Conservation (phyloP, 208 protist genomes). For the Acanthamoeba polyphaga region DNA sequence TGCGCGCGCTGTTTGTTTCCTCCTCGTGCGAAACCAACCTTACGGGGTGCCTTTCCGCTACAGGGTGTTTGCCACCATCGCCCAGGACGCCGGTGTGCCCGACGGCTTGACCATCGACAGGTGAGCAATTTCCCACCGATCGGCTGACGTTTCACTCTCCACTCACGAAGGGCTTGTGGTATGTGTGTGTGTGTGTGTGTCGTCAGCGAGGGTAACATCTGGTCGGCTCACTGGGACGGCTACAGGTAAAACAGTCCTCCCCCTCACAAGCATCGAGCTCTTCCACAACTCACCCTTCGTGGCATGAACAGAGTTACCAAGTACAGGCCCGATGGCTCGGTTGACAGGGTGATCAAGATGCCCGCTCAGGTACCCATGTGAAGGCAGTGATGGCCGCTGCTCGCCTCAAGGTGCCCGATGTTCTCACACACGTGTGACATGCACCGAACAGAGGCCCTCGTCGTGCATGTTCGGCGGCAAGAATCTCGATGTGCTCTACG, state of each 20-base stretch:
- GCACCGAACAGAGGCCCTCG: neutral
- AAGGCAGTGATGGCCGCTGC: neutral
- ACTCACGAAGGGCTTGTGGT: no score
- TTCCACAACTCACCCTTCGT: neutral
- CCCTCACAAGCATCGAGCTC: neutral
- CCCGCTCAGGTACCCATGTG: neutral
- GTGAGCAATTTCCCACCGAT: neutral
- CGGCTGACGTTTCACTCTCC: neutral
- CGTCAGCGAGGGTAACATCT: constrained; percentile 50
- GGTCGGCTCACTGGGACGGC: constrained; percentile 56
- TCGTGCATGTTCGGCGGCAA: constrained; percentile 68
- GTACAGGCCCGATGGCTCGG: constrained; percentile 50
- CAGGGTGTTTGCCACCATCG: constrained; percentile 36
- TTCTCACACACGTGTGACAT: neutral
- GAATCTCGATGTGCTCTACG: constrained; percentile 56
- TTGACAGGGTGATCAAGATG: constrained; percentile 59
- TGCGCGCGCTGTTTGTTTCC: neutral
- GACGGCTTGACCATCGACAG: constrained; percentile 50
- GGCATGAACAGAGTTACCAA: constrained; percentile 23
- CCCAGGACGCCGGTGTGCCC: constrained; percentile 23
- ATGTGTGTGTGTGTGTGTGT: neutral
- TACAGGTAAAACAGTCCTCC: neutral
- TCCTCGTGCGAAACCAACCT: neutral
- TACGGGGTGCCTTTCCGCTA: neutral
- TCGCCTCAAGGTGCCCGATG: neutral